Conservation (phyloP, 1,139 yeast species). For the Ogataea hybrid region DNA sequence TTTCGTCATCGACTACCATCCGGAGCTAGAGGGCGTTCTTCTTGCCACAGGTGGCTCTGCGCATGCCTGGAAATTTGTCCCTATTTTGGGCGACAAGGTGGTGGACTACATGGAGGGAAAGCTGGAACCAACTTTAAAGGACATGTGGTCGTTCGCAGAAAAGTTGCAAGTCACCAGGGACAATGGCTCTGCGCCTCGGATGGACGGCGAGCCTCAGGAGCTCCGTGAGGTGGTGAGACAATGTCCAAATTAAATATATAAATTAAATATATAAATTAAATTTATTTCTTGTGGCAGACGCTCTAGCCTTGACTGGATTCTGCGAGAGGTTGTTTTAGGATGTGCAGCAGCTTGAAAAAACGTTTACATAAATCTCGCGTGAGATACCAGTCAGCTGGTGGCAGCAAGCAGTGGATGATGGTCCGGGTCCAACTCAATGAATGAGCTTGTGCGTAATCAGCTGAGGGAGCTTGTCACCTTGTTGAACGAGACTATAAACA, state of each 20-base stretch:
- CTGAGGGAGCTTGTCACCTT: too few species aligned
- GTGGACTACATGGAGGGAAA: slow-evolving; percentile 17
- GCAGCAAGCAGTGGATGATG: too few species aligned
- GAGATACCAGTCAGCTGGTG: too few species aligned
- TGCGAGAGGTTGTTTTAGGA: too few species aligned
- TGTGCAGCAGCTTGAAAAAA: too few species aligned
- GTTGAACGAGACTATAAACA: too few species aligned
- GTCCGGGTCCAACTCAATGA: too few species aligned
- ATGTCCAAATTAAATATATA: not conserved
- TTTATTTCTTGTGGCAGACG: too few species aligned
- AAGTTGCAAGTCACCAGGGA: slow-evolving; percentile 10
- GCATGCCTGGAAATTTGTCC: slow-evolving; percentile 41
- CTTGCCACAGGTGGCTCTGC: slow-evolving; percentile 38
- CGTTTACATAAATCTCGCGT: too few species aligned
- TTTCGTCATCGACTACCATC: slow-evolving; percentile 30
- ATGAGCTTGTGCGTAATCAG: too few species aligned
- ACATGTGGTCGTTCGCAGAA: slow-evolving; percentile 22
- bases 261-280: too few species aligned
- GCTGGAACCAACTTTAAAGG: slow-evolving; percentile 14
- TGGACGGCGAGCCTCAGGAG: slow-evolving; percentile 20
- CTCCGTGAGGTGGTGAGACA: slow-evolving; percentile 24
- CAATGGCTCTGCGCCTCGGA: slow-evolving; percentile 22
- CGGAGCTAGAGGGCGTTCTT: slow-evolving; percentile 24
- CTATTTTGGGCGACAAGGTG: slow-evolving; percentile 36
- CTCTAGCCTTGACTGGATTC: too few species aligned